These are phyloP conservation scores for Scheffersomyces ergatensis DNA, from an alignment of 805 yeast species.

Conservation along the genomic window DNA sequence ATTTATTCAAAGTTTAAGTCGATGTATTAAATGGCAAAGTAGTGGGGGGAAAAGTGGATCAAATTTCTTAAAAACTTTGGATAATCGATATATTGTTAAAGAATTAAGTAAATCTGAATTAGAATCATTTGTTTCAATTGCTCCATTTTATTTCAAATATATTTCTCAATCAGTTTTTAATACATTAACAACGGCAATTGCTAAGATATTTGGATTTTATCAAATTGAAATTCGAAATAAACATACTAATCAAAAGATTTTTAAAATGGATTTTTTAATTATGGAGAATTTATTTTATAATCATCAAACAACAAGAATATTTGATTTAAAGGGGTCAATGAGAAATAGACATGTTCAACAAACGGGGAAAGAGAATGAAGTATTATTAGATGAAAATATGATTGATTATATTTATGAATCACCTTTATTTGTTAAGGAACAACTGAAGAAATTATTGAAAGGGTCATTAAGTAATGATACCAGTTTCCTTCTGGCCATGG, in stretches of 20 bases:
- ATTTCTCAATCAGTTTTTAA: conserved; percentile 94
- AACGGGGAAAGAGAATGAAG: conserved; percentile 94
- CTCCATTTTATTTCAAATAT: conserved; percentile 94
- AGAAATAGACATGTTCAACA: conserved; percentile 94
- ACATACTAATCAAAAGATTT: conserved; percentile 70
- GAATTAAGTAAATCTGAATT: conserved; percentile 85
- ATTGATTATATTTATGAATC: conserved; percentile 95
- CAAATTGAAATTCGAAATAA: conserved; percentile 73
- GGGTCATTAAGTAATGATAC: conserved; percentile 96
- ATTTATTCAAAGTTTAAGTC: conserved; percentile 83
- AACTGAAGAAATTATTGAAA: conserved; percentile 78
- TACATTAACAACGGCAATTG: conserved; percentile 90
- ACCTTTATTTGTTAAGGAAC: conserved; percentile 90
- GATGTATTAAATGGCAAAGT: conserved; percentile 95
- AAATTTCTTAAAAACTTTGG: conserved; percentile 86
- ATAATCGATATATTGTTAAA: conserved; percentile 84
- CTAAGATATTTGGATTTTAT: conserved; percentile 93
- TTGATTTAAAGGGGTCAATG: conserved; percentile 97
- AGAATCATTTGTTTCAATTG: conserved; percentile 91
- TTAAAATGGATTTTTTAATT: conserved; percentile 86
- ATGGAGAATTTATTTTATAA: conserved; percentile 95
- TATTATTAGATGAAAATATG: conserved; percentile 94
- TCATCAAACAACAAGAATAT: conserved; percentile 76
- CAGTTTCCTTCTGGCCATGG: conserved; percentile 89
- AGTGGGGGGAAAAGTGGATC: conserved; percentile 97